Base-by-base conservation (phyloP, 2,329 filamentous ascomycete genomes). In the Stemphylium vesicarium region DNA sequence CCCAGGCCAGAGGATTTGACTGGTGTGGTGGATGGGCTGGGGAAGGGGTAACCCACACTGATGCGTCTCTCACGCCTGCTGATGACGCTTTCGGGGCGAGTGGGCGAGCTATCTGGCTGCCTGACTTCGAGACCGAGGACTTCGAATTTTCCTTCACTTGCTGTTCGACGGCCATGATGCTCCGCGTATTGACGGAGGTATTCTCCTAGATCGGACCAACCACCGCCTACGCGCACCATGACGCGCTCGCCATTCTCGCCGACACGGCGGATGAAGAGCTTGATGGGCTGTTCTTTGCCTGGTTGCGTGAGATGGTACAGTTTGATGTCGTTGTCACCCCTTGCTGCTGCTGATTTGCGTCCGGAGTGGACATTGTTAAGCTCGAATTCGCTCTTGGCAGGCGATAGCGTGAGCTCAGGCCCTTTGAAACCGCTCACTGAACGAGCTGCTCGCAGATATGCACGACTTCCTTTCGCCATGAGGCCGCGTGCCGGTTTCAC, bases 171-270 rank as follows among this genome's bases (percentile, higher is more conserved):
- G 38, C 91, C 90, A 72, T 99, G 95, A 71, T 99, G 95, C 55
- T 88, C 87, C 7, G 92, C 93, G 68, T 97, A 99, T 74, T 96
- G 92, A 65, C 92, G 89, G 37, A 99, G 82, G 70, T 97, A 99
- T 75, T 98, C 95, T 33, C 90, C 94, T 16, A 99, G 81, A 75
- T 99, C 95, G 12, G 93, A 92, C 95, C 95, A 99, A n/a, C 95
- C 95, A 55, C 95, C 95, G 11, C 95, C 95, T 11, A 99, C 94
- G 32, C 95, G 90, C 7, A 99, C 95, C 95, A 99, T 98, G 57
- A 98, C 92, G 46, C 95, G 87, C 75, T 98, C 92, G 13, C 91
- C 91, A 52, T 87, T 84, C 73, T 96, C 92, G 44, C 95, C 95
- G 2, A 99, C 93, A 1, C 92, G 88, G 13, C 95, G 89, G 47